Percentiles rank a stretch among this genome's conserved stretches.
Evolutionary conservation across 2,329 filamentous ascomycete genomes (phyloP).

Genomic region (Blumeria hordei): DNA sequence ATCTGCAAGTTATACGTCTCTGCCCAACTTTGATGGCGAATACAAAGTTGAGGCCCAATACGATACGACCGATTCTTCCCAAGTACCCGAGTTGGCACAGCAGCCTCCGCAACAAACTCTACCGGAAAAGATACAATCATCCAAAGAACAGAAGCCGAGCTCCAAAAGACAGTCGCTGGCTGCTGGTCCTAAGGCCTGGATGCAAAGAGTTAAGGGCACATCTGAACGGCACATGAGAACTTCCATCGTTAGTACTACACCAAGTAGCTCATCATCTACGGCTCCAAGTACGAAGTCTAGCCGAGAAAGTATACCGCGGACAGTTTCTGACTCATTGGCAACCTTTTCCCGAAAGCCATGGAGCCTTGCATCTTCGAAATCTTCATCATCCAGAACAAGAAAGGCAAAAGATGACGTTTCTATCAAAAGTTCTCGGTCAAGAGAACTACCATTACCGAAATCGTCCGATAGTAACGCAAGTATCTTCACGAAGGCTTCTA

Average conservation of each 20-base stretch:
- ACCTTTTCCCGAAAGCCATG: conserved; percentile 26
- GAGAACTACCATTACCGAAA: neutral
- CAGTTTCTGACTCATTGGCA: conserved; percentile 24
- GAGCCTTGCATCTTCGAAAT: conserved; percentile 20
- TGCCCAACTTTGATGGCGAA: conserved; percentile 18
- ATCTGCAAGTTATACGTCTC: conserved; percentile 31
- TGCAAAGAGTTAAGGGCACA: conserved; percentile 13
- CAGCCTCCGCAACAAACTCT: conserved; percentile 4
- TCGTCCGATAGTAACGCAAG: conserved; percentile 2
- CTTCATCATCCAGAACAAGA: conserved; percentile 17
- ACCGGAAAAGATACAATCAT: conserved; percentile 5
- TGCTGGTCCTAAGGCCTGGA: conserved; percentile 15
- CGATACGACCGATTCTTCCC: conserved; percentile 7
- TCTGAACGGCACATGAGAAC: conserved; percentile 10
- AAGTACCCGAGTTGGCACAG: conserved; percentile 3
- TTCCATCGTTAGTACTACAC: conserved; percentile 9
- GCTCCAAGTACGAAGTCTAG: conserved; percentile 12
- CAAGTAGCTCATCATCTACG: conserved; percentile 16
- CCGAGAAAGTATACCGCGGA: conserved; percentile 18
- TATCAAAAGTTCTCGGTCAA: neutral
- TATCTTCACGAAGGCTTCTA: neutral
- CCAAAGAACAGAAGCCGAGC: conserved; percentile 10
- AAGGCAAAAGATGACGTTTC: conserved; percentile 5
- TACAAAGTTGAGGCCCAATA: conserved; percentile 7
- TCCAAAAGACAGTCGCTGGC: conserved; percentile 15